A percentile compares a stretch with the other conserved stretches of the same genome.
These are phyloP conservation scores for Gilbertella persicaria DNA, from an alignment of 371 early-diverging fungal genomes.

Conservation along the genomic window DNA sequence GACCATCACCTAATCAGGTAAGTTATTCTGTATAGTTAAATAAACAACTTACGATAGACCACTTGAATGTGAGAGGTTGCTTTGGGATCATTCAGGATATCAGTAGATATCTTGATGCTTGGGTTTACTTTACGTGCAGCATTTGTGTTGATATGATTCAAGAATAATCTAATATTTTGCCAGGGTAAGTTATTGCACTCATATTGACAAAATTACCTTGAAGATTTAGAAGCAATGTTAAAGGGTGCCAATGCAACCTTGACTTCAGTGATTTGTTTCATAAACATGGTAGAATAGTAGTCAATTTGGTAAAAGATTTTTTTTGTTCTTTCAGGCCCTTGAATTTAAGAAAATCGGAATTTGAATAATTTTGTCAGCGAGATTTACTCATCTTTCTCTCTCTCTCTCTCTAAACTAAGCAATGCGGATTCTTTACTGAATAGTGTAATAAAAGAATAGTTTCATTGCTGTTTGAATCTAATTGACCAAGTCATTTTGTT, in stretches of 20 bases:
- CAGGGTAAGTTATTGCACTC: background rate
- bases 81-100: slow-evolving; percentile 47
- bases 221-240: slow-evolving; percentile 44
- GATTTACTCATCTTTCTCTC: too few relatives aligned
- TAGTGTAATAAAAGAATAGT: too few relatives aligned
- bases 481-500: too few relatives aligned
- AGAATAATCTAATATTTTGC: slow-evolving; percentile 48
- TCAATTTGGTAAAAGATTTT: background rate
- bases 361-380: too few relatives aligned
- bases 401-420: too few relatives aligned
- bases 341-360: too few relatives aligned
- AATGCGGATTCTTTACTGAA: too few relatives aligned
- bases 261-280: slow-evolving; percentile 50
- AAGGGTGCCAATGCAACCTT: slow-evolving; percentile 53
- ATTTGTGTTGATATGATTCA: slow-evolving; percentile 59
- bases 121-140: slow-evolving; percentile 56
- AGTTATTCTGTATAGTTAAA: slow-evolving; percentile 2
- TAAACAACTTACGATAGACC: slow-evolving; percentile 51
- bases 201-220: slow-evolving; percentile 32
- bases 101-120: slow-evolving; percentile 52
- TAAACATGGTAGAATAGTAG: slow-evolving; percentile 31
- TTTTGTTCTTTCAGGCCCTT: too few relatives aligned
- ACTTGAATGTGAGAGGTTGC: slow-evolving; percentile 52
- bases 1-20: slow-evolving; percentile 51
- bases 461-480: too few relatives aligned